These are phyloP conservation scores for Hura crepitans DNA, from an alignment of 441 rosid species.

Conservation along the genomic window DNA sequence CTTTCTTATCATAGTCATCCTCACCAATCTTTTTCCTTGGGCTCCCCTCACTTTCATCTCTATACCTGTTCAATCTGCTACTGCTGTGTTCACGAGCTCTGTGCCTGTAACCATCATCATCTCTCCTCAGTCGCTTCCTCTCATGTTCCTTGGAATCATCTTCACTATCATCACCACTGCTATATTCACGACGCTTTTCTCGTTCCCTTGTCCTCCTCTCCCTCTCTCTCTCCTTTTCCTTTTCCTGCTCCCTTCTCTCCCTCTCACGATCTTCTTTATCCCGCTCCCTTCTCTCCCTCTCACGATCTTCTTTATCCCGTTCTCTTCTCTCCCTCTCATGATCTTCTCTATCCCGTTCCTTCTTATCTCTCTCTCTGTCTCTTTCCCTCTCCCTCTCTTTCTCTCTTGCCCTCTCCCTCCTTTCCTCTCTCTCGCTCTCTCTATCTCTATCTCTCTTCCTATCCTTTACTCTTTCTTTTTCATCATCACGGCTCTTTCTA, in stretches of 20 bases:
- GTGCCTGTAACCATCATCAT: slow-evolving; percentile 44
- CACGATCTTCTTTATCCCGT: slow-evolving; percentile 36
- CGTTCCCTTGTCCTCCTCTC: slow-evolving; percentile 23
- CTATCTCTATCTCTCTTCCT: slow-evolving; percentile 40
- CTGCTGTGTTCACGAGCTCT: slow-evolving; percentile 46
- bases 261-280: slow-evolving; percentile 23
- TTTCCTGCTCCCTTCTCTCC: slow-evolving; percentile 18
- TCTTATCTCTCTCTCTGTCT: slow-evolving; percentile 33
- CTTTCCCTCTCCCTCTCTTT: slow-evolving; percentile 37
- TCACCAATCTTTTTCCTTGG: slow-evolving; percentile 41
- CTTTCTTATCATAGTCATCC: slow-evolving; percentile 47
- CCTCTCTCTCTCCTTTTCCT: slow-evolving; percentile 16
- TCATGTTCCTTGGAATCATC: slow-evolving; percentile 38
- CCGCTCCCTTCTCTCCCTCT: slow-evolving; percentile 36
- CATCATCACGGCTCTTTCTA: slow-evolving; percentile 16
- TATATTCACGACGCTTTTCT: slow-evolving; percentile 43
- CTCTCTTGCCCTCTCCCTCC: slow-evolving; percentile 26
- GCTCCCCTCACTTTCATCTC: slow-evolving; percentile 48
- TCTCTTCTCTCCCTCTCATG: slow-evolving; percentile 34
- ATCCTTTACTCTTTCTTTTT: slow-evolving; percentile 30
- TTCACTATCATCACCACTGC: slow-evolving; percentile 35
- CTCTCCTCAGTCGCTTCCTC: slow-evolving; percentile 45
- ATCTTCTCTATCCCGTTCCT: no score
- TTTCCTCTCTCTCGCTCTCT: slow-evolving; percentile 30
- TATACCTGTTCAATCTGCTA: slow-evolving; percentile 47